A percentile compares a stretch with the other conserved stretches of the same genome.
Evolutionary conservation across 148 eudicot genomes (phyloP).

Genomic region (Rhododendron williamsianum): DNA sequence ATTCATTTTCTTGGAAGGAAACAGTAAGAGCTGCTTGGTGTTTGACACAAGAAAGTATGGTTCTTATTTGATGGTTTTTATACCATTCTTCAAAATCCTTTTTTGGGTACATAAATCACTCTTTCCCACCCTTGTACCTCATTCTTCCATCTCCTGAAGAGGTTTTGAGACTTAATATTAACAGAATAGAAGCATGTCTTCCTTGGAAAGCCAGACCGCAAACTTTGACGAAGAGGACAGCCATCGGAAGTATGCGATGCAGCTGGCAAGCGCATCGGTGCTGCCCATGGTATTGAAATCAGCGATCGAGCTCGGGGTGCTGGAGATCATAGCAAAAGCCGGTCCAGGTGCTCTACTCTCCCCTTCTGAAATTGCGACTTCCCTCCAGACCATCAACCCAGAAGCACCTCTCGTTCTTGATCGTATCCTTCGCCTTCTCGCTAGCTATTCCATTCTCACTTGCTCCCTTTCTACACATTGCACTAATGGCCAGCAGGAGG

Average conservation of each 20-base stretch:
- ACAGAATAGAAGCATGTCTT: not conserved
- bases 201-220: not conserved
- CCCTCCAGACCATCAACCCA: constrained; percentile 10
- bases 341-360: constrained; percentile 18
- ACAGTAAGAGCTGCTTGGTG: not conserved
- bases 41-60: not conserved
- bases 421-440: constrained; percentile 24
- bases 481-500: not conserved
- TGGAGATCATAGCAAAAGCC: constrained; percentile 16
- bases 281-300: constrained; percentile 21
- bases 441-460: constrained; percentile 23
- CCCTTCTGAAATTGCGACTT: constrained; percentile 19
- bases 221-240: constrained; percentile 7
- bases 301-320: constrained; percentile 18
- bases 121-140: not conserved
- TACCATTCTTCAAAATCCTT: not conserved
- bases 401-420: constrained; percentile 13
- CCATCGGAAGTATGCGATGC: constrained; percentile 13
- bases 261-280: constrained; percentile 11
- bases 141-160: not conserved
- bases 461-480: constrained; percentile 8
- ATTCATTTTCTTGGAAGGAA: not conserved
- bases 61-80: not conserved
- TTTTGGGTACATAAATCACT: not conserved
- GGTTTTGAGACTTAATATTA: not conserved